phyloP scores from a whole-genome alignment of 768 basidiomycete genomes.

The Asterophora parasitica region DNA sequence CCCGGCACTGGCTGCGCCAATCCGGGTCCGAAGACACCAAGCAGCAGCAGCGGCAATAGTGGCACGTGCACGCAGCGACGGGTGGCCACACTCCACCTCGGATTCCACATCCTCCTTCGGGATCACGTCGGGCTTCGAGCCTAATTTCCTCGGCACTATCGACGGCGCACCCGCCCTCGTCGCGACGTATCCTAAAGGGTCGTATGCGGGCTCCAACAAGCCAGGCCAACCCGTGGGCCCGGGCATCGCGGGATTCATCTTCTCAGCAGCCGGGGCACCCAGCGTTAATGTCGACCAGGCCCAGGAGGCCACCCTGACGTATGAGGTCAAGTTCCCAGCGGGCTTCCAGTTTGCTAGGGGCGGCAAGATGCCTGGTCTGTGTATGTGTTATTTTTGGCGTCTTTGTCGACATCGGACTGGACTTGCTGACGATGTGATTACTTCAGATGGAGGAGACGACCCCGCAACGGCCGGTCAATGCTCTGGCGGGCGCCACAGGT shows the following conservation, averaged over 20 bases:
- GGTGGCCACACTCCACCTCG: constrained; percentile 4
- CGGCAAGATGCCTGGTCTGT: constrained; percentile 69
- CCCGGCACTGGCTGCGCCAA: constrained; percentile 10
- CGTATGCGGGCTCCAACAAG: constrained; percentile 11
- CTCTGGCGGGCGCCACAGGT: constrained; percentile 48
- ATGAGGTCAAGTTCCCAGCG: constrained; percentile 53
- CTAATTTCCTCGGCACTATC: neutral
- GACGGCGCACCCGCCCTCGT: constrained; percentile 1
- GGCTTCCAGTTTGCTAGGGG: constrained; percentile 60
- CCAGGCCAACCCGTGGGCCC: neutral
- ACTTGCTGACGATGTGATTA: too few relatives aligned
- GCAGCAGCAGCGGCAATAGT: too few relatives aligned
- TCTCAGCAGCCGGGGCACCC: constrained; percentile 57
- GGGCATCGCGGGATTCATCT: constrained; percentile 20
- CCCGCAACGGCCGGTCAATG: constrained; percentile 42
- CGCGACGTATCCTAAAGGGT: constrained; percentile 9
- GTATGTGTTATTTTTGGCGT: constrained; percentile 30
- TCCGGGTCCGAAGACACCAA: constrained; percentile 1
- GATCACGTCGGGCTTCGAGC: constrained; percentile 4
- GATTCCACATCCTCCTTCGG: constrained; percentile 5
- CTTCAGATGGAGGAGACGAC: constrained; percentile 48
- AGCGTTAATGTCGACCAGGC: constrained; percentile 48
- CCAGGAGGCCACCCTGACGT: constrained; percentile 58
- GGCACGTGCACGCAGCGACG: neutral
- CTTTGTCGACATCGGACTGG: too few relatives aligned